Evolutionary conservation across 257 asterid species (phyloP), one percentile per base, ranked within the genome.

Genomic region (Nicotiana sylvestris): DNA sequence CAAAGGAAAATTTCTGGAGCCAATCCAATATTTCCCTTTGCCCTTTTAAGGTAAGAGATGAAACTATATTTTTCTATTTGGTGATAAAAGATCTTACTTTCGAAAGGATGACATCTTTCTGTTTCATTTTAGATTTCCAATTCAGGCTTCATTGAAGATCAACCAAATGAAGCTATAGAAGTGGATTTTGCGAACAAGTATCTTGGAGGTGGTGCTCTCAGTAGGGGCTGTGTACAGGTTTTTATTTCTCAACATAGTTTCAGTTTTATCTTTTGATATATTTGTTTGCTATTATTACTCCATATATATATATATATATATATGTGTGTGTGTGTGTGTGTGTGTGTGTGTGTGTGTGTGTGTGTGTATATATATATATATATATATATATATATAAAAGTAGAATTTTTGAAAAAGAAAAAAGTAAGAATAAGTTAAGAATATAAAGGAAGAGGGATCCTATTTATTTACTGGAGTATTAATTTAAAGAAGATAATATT

Each of bases 161-260:
- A 91, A 46, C 30, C 84, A 49, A 57, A 55, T 37, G 97, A 92
- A 82, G 95, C 93, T 81, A 88, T 95, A 78, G 98, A 94, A 88
- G 97, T 94, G 74, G 99, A 95, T 88, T 94, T 95, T 70, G 99
- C 99, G 46, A 95, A 94, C 85, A 90, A 88, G 86, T 90, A 84
- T 87, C 81, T 95, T 27, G 99, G 99, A 67, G 99, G 99, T 85
- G 99, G 99, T 77, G 97, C 95, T 82, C 97, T 95, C 18, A n/a
- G 55, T 61, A 83, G 87, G 43, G 99, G 99, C 68, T 94, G 98
- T 87, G 93, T 95, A 61, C 99, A 95, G 91, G 91, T 86, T 80
- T 51, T 68, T 67, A 57, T 79, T 49, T 29, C 64, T 32, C 30
- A 2, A 30, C 25, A 16, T n/a, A 29, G 46, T 62, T 84, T 69